Evolutionary conservation across 2,329 filamentous ascomycete genomes (phyloP).

Genomic region (Fusarium transvaalense): DNA sequence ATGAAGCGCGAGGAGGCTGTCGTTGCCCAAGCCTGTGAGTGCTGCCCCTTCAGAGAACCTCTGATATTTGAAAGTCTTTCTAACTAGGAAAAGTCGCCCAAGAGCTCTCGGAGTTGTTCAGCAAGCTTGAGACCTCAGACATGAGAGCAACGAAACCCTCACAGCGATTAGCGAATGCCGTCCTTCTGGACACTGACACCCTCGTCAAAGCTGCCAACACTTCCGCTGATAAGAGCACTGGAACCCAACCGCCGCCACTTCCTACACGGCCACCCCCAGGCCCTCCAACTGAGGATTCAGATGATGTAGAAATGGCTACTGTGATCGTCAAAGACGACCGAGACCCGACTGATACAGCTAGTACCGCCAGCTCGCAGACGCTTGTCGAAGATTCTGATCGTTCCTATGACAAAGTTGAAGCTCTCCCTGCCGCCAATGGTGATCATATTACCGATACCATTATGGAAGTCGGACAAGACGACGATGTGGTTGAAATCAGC

Average conservation of each 20-base stretch:
- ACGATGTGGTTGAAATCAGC: slow-evolving; percentile 22
- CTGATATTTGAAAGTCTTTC: slow-evolving; percentile 43
- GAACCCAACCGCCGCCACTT: slow-evolving; percentile 60
- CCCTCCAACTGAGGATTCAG: slow-evolving; percentile 48
- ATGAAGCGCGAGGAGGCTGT: slow-evolving; percentile 69
- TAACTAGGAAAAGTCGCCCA: slow-evolving; percentile 70
- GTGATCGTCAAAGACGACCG: slow-evolving; percentile 50
- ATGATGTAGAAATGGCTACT: slow-evolving; percentile 54
- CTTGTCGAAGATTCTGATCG: slow-evolving; percentile 59
- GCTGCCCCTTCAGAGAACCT: not conserved
- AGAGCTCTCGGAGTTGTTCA: slow-evolving; percentile 78
- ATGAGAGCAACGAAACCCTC: slow-evolving; percentile 75
- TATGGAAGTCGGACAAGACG: slow-evolving; percentile 41
- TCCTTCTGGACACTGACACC: slow-evolving; percentile 70
- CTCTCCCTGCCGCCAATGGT: slow-evolving; percentile 23
- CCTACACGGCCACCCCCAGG: slow-evolving; percentile 62
- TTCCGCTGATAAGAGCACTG: slow-evolving; percentile 41
- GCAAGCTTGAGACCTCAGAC: slow-evolving; percentile 74
- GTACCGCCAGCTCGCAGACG: slow-evolving; percentile 65
- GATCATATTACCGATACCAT: slow-evolving; percentile 45
- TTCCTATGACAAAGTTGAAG: slow-evolving; percentile 54
- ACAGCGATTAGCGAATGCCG: slow-evolving; percentile 82
- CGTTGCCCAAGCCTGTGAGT: slow-evolving; percentile 80
- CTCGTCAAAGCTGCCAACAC: slow-evolving; percentile 52
- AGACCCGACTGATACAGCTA: slow-evolving; percentile 56